Base-by-base conservation (phyloP, 805 yeast genomes). In the Soucietia sequanensis region DNA sequence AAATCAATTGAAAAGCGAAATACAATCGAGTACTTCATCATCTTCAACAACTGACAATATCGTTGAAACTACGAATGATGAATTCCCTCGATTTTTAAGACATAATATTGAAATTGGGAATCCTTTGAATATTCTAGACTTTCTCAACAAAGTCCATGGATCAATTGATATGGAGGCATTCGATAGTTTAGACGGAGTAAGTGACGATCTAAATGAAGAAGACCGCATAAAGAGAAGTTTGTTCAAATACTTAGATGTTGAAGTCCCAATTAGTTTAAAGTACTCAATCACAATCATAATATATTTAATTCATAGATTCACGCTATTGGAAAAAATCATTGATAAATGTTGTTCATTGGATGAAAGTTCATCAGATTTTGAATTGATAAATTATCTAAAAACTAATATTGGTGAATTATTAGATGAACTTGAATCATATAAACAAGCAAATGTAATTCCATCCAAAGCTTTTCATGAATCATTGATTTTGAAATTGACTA, bases 401-500 rank as follows among this genome's bases (percentile, higher is more conserved):
- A 8, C 10, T 21, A 21, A 10, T 10, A 8, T 21, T 21, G 26
- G 23, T 21, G 33, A 32, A 7, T 32, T 23, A 12, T n/a, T 14
- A 5, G 23, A 25, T 12, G 7, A 25, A n/a, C 29, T 38, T 31
- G 38, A 34, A 19, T 6, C 31, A 10, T 25, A 25, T 25, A 13
- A 10, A n/a, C 31, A 10, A 14, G 9, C 16, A 13, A 10, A 11
- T 17, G 20, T 16, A 10, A 13, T 16, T 11, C 22, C 31, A 10
- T 19, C 18, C 2, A 19, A 11, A 18, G 12, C 50, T 5, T 44
- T 56, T 22, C 51, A 48, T 31, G 22, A 24, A 12, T 34, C 37
- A 9, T 25, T 54, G 3, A 12, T 48, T 13, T 7, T 19, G 14
- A 26, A 39, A 15, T 47, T 61, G 33, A 52, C 40, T n/a, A 37